Conservation (phyloP, 2,329 filamentous ascomycete species). For the Ceratocystis alfenasii region DNA sequence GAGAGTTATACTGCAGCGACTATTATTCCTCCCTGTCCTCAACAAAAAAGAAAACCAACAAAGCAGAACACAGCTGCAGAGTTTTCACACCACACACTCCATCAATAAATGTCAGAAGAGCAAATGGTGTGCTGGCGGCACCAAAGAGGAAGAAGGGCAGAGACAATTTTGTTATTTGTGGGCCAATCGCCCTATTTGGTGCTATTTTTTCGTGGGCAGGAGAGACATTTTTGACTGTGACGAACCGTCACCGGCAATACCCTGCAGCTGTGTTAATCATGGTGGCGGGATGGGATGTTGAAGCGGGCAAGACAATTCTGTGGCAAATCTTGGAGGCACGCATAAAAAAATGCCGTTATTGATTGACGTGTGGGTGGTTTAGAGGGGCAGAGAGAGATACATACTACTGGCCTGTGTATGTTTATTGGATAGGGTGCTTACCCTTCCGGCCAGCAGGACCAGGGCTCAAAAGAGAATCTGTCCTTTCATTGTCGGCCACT, state of each 20-base stretch:
- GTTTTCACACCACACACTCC: slow-evolving; percentile 1
- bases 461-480: too few relatives aligned
- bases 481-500: too few relatives aligned
- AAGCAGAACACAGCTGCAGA: background rate
- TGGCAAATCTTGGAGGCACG: background rate
- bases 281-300: background rate
- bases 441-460: too few relatives aligned
- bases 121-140: background rate
- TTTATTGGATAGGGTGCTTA: too few relatives aligned
- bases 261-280: background rate
- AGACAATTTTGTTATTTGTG: background rate
- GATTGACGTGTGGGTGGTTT: too few relatives aligned
- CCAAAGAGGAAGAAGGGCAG: slow-evolving; percentile 4
- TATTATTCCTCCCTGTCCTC: too few relatives aligned
- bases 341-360: background rate
- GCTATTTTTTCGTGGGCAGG: background rate
- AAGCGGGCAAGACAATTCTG: too few relatives aligned
- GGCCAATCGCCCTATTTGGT: background rate
- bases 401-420: too few relatives aligned
- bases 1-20: too few relatives aligned
- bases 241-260: too few relatives aligned
- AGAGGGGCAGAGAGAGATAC: too few relatives aligned
- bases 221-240: too few relatives aligned
- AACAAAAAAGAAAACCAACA: background rate
- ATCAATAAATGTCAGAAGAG: background rate